phyloP scores from a whole-genome alignment of 2,329 filamentous ascomycete species.

The Penicillium concentricum region DNA sequence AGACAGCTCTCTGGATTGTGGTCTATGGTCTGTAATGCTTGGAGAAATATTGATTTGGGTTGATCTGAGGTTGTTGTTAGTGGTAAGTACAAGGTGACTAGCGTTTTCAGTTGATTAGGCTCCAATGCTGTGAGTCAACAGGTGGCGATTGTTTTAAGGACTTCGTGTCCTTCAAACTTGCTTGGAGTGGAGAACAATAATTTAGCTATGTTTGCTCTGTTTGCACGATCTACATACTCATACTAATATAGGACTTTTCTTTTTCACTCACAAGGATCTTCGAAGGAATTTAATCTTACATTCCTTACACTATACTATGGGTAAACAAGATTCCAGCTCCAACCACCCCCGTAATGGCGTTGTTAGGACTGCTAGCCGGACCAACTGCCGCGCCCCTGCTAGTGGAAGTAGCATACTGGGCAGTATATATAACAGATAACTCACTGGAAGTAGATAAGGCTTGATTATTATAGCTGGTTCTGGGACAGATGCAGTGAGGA shows the following conservation, averaged over 20 bases:
- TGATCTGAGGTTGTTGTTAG: not conserved
- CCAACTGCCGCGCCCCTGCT: not conserved
- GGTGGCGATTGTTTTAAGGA: not conserved
- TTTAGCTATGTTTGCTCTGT: not conserved
- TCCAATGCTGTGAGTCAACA: conserved; percentile 4
- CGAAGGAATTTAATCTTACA: not conserved
- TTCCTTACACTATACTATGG: not conserved
- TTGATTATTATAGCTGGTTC: not conserved
- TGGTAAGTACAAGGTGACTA: not conserved
- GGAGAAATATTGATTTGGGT: not conserved
- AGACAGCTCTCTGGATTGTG: not conserved
- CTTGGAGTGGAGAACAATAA: not conserved
- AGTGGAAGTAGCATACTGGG: not conserved
- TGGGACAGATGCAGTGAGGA: not conserved
- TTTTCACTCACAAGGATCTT: not conserved
- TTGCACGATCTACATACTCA: not conserved
- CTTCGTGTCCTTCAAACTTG: conserved; percentile 3
- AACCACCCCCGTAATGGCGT: not conserved
- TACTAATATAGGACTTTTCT: not conserved
- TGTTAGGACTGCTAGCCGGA: not conserved
- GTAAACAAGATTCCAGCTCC: not conserved
- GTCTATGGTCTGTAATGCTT: not conserved
- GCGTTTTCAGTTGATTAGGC: not conserved
- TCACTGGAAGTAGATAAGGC: not conserved
- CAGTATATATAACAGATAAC: not conserved